phyloP scores from a whole-genome alignment of 1,139 yeast species.

The Lodderomyces margitis region DNA sequence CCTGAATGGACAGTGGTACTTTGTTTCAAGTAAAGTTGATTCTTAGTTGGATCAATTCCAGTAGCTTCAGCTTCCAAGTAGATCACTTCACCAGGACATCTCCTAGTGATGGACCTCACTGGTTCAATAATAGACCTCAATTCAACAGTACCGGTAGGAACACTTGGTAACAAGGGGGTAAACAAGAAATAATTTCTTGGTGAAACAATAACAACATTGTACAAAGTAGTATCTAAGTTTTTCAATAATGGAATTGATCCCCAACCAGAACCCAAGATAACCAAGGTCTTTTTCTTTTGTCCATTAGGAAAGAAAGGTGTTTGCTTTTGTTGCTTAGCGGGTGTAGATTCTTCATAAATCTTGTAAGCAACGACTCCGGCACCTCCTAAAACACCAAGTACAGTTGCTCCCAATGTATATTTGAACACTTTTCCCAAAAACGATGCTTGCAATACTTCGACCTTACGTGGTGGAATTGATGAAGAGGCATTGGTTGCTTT shows the following conservation, averaged over 20 bases:
- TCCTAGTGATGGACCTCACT: conserved; percentile 68
- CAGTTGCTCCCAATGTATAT: conserved; percentile 28
- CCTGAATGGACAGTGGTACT: conserved; percentile 53
- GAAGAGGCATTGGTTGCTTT: neutral
- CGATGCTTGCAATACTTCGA: conserved; percentile 9
- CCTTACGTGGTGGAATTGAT: neutral
- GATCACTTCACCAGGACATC: conserved; percentile 71
- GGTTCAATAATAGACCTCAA: conserved; percentile 88
- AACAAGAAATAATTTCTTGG: conserved; percentile 94
- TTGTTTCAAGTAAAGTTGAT: conserved; percentile 52
- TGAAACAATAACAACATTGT: conserved; percentile 85
- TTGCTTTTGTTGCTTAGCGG: conserved; percentile 54
- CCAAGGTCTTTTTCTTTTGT: conserved; percentile 81
- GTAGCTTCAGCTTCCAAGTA: conserved; percentile 93
- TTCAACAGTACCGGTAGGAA: conserved; percentile 92
- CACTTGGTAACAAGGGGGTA: conserved; percentile 90
- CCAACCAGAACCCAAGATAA: conserved; percentile 94
- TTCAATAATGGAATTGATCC: conserved; percentile 82
- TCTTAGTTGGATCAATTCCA: conserved; percentile 61
- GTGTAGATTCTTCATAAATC: conserved; percentile 61
- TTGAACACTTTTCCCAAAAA: conserved; percentile 27
- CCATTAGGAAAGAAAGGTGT: conserved; percentile 62
- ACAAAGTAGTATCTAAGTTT: conserved; percentile 79
- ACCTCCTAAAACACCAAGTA: conserved; percentile 30
- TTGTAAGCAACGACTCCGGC: conserved; percentile 54